phyloP scores from a whole-genome alignment of 2,329 filamentous ascomycete species.

The Parasarocladium wereldwijsianum region DNA sequence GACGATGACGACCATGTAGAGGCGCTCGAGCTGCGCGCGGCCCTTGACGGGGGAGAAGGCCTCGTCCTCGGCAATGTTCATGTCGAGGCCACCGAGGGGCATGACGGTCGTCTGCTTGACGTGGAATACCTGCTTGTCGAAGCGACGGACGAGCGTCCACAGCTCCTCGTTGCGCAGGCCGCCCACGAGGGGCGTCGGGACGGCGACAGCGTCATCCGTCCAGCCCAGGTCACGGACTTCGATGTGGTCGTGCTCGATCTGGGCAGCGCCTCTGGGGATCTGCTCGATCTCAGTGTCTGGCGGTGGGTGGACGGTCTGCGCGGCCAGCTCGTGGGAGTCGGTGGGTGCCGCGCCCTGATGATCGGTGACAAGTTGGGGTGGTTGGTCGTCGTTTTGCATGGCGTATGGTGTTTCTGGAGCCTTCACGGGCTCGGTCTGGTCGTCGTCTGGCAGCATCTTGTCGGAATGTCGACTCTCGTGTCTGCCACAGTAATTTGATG shows the following conservation, averaged over 20 bases:
- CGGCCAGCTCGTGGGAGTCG: constrained; percentile 20
- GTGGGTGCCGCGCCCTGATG: too few relatives aligned
- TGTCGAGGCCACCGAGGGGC: constrained; percentile 53
- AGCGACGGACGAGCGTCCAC: constrained; percentile 56
- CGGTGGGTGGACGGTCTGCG: constrained; percentile 13
- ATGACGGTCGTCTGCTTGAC: constrained; percentile 47
- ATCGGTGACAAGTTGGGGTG: too few relatives aligned
- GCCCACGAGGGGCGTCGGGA: constrained; percentile 46
- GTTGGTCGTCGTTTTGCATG: too few relatives aligned
- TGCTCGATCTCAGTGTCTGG: constrained; percentile 10
- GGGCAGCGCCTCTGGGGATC: constrained; percentile 22
- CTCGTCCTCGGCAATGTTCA: constrained; percentile 70
- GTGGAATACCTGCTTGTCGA: constrained; percentile 55
- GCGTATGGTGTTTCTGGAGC: too few relatives aligned
- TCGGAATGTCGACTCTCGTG: too few relatives aligned
- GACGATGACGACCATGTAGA: constrained; percentile 69
- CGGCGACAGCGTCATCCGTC: constrained; percentile 43
- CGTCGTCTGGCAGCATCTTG: too few relatives aligned
- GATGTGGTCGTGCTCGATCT: constrained; percentile 30
- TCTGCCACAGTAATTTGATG: too few relatives aligned
- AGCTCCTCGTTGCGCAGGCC: constrained; percentile 59
- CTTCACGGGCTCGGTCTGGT: too few relatives aligned
- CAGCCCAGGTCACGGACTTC: constrained; percentile 57
- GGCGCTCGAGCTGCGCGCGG: constrained; percentile 58
- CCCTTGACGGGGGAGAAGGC: constrained; percentile 78